Conservation (phyloP, 2,329 filamentous ascomycete genomes). For the Metarhizium robertsii region DNA sequence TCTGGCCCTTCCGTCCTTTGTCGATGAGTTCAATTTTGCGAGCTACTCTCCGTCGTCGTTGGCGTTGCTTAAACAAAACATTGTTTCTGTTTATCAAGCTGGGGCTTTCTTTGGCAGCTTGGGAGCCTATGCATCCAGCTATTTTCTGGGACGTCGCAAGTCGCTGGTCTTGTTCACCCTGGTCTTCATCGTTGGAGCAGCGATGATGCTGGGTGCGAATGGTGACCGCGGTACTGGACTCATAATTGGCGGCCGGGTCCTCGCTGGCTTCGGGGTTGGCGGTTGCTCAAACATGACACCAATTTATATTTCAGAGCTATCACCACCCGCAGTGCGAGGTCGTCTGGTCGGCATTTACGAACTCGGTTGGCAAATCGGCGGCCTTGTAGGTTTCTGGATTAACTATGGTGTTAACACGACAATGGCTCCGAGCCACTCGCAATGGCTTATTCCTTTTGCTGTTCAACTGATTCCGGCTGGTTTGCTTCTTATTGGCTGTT, state of each 20-base stretch:
- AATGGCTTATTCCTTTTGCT: slow-evolving; percentile 58
- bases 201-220: slow-evolving; percentile 37
- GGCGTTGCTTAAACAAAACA: slow-evolving; percentile 59
- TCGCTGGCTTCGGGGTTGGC: slow-evolving; percentile 16
- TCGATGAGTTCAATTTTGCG: slow-evolving; percentile 55
- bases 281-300: slow-evolving; percentile 15
- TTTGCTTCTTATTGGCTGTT: slow-evolving; percentile 47
- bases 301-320: slow-evolving; percentile 14
- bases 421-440: slow-evolving; percentile 34
- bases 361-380: slow-evolving; percentile 13
- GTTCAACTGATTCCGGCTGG: slow-evolving; percentile 60
- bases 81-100: slow-evolving; percentile 67
- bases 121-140: slow-evolving; percentile 11
- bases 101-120: slow-evolving; percentile 15
- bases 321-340: slow-evolving; percentile 12
- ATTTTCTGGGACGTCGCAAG: slow-evolving; percentile 11
- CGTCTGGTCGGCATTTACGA: slow-evolving; percentile 14
- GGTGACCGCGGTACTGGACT: slow-evolving; percentile 18
- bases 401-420: slow-evolving; percentile 52
- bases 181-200: slow-evolving; percentile 12
- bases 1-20: slow-evolving; percentile 60
- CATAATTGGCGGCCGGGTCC: slow-evolving; percentile 14
- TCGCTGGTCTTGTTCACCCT: slow-evolving; percentile 11
- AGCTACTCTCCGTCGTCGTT: slow-evolving; percentile 36
- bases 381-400: slow-evolving; percentile 12